phyloP scores from a whole-genome alignment of 2,329 filamentous ascomycete genomes.

The Botrytis squamosa region DNA sequence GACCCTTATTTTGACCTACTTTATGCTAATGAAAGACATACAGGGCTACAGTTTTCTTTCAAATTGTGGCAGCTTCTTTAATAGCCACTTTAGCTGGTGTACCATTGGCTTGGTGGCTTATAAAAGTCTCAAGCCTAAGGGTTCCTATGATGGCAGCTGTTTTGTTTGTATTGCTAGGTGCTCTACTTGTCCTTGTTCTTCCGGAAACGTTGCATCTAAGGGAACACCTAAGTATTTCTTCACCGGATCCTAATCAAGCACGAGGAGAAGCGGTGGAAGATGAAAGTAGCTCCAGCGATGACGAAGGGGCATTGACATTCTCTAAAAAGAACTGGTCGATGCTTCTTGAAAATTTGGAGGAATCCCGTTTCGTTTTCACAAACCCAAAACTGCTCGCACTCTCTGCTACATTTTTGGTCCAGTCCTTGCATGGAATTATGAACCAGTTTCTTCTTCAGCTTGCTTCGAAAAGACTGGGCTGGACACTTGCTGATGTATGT shows the following conservation, averaged over 20 bases:
- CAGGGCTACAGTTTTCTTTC: slow-evolving; percentile 38
- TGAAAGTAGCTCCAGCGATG: neutral
- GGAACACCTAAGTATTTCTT: neutral
- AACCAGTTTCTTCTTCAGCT: slow-evolving; percentile 51
- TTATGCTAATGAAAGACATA: slow-evolving; percentile 24
- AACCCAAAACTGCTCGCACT: slow-evolving; percentile 21
- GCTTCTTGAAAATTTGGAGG: slow-evolving; percentile 19
- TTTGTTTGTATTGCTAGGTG: slow-evolving; percentile 13
- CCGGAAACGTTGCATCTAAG: slow-evolving; percentile 29
- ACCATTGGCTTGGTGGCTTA: slow-evolving; percentile 40
- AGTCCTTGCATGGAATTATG: slow-evolving; percentile 5
- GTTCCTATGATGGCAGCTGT: slow-evolving; percentile 25
- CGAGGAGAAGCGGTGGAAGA: neutral
- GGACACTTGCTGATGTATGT: slow-evolving; percentile 47
- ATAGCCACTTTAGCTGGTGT: slow-evolving; percentile 40
- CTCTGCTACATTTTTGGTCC: slow-evolving; percentile 21
- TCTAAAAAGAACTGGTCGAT: slow-evolving; percentile 1
- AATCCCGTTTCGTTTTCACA: slow-evolving; percentile 31
- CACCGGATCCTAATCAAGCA: neutral
- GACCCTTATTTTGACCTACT: neutral
- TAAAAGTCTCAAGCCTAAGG: slow-evolving; percentile 30
- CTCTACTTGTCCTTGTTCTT: slow-evolving; percentile 25
- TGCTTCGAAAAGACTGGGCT: slow-evolving; percentile 44
- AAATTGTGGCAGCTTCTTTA: slow-evolving; percentile 32
- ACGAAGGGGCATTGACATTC: neutral